These are phyloP conservation scores for Wallacemonas rigidus DNA, from an alignment of 208 protist genomes.

Conservation along the genomic window DNA sequence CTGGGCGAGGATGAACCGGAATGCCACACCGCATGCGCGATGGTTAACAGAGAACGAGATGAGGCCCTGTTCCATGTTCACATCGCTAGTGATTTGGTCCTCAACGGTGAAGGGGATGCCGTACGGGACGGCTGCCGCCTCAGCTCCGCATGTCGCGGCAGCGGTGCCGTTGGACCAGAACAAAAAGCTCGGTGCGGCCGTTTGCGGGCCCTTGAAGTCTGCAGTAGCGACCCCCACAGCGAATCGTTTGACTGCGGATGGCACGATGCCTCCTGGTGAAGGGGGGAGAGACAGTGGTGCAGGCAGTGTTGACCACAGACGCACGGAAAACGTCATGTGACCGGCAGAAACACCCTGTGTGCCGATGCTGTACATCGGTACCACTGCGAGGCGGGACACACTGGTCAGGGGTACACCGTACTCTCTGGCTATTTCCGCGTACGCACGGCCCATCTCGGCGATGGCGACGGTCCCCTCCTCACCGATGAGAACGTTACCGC, in stretches of 20 bases:
- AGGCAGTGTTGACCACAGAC: background rate
- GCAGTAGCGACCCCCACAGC: conserved; percentile 42
- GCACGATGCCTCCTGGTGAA: conserved; percentile 16
- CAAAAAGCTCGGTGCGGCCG: conserved; percentile 33
- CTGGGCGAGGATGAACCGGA: conserved; percentile 41
- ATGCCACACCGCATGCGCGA: conserved; percentile 49
- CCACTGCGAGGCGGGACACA: conserved; percentile 28
- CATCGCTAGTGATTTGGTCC: conserved; percentile 45
- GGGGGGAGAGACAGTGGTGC: conserved; percentile 35
- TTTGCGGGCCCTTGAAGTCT: conserved; percentile 29
- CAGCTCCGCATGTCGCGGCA: background rate
- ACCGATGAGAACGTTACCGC: conserved; percentile 68
- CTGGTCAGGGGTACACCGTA: conserved; percentile 17
- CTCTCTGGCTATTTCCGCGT: conserved; percentile 33
- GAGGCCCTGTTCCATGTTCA: conserved; percentile 40
- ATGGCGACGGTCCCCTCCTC: conserved; percentile 43
- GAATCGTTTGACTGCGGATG: conserved; percentile 21
- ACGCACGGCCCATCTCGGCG: conserved; percentile 45
- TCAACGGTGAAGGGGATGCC: conserved; percentile 42
- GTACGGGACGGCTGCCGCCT: conserved; percentile 42
- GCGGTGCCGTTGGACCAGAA: conserved; percentile 50
- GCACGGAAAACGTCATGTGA: background rate
- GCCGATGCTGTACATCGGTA: conserved; percentile 63
- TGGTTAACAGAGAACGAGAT: conserved; percentile 65
- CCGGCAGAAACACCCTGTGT: conserved; percentile 37